These are phyloP conservation scores for Colletotrichum limetticola DNA, from an alignment of 2,329 filamentous ascomycete species.

Conservation along the genomic window DNA sequence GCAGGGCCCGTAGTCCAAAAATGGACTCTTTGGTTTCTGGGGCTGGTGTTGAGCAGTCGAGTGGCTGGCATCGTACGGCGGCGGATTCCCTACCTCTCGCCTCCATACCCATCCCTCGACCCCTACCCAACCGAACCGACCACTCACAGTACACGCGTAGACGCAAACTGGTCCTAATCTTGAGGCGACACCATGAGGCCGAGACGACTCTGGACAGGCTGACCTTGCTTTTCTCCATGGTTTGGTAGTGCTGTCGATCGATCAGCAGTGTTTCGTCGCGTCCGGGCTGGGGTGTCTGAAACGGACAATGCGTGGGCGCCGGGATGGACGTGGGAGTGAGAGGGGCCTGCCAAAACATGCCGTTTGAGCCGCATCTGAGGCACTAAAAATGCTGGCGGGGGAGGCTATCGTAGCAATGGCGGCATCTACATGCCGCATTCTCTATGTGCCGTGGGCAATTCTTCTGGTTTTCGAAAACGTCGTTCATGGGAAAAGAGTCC, in stretches of 20 bases:
- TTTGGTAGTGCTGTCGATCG: constrained; percentile 27
- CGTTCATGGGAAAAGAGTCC: neutral
- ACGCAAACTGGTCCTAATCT: neutral
- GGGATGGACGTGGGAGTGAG: constrained; percentile 28
- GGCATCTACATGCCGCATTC: constrained; percentile 3
- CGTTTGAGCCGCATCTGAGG: constrained; percentile 34
- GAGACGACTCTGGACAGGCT: neutral
- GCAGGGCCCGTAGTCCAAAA: neutral
- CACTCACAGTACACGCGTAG: neutral
- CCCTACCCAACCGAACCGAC: neutral
- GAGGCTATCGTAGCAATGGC: neutral
- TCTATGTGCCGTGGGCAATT: constrained; percentile 8
- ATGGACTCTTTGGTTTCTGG: constrained; percentile 5
- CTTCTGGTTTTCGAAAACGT: neutral
- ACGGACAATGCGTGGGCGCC: constrained; percentile 31
- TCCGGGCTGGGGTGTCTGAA: constrained; percentile 33
- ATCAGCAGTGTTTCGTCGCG: constrained; percentile 33
- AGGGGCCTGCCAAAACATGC: constrained; percentile 18
- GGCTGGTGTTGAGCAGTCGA: neutral
- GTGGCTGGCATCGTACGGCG: neutral
- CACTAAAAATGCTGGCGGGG: neutral
- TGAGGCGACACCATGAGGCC: neutral
- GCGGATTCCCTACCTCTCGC: neutral
- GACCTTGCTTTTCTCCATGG: neutral
- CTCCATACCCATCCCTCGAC: neutral